These are phyloP conservation scores for Aspergillus pseudonomiae DNA, from an alignment of 2,329 filamentous ascomycete genomes.

Conservation along the genomic window DNA sequence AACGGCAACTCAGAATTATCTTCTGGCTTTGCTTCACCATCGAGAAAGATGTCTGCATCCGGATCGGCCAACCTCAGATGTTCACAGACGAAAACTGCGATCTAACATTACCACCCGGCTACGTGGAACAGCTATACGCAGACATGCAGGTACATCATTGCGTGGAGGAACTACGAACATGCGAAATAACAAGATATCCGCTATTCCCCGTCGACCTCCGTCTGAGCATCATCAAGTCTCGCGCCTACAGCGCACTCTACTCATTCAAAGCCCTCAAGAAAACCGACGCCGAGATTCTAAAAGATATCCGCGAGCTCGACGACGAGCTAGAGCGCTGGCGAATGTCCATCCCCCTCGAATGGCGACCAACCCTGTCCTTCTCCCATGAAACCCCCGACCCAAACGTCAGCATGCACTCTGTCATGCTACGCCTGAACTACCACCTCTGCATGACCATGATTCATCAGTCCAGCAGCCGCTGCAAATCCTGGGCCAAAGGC, in stretches of 20 bases:
- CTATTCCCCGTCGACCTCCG: constrained; percentile 54
- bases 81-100: constrained; percentile 58
- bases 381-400: constrained; percentile 34
- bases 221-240: constrained; percentile 57
- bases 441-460: constrained; percentile 59
- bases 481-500: constrained; percentile 45
- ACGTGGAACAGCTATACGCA: constrained; percentile 35
- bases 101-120: constrained; percentile 51
- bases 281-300: constrained; percentile 57
- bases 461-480: constrained; percentile 58
- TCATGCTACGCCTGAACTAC: constrained; percentile 58
- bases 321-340: constrained; percentile 61
- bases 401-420: constrained; percentile 50
- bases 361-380: constrained; percentile 54
- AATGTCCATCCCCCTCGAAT: constrained; percentile 48
- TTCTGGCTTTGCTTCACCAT: constrained; percentile 61
- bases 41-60: constrained; percentile 60
- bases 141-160: constrained; percentile 26
- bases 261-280: constrained; percentile 53
- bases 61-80: constrained; percentile 56
- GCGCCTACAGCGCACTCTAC: constrained; percentile 53
- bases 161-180: constrained; percentile 23
- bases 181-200: constrained; percentile 30
- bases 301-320: constrained; percentile 60
- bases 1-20: constrained; percentile 41